Base-by-base conservation (phyloP, 768 basidiomycete genomes). In the Collybia nuda region DNA sequence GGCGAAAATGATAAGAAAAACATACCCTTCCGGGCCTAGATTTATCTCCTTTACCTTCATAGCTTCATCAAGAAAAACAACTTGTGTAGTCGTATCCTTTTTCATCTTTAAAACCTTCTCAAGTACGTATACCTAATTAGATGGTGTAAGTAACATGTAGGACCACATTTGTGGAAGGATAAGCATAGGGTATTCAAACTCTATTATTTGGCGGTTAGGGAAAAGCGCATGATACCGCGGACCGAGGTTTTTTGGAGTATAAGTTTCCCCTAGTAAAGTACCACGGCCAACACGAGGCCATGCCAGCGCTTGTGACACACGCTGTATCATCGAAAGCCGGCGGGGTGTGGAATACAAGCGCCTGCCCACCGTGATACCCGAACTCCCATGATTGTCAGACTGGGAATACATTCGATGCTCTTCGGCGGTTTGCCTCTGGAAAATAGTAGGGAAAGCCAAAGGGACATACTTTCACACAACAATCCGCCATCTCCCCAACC, bases 51-150 rank as follows among this genome's bases (percentile, higher is more conserved):
- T 51, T 41, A 92, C 93, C 74, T 93, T 90, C 88, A 98, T 89
- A 0, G 89, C 92, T 64, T 95, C 94, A 46, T 97, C 95, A 22
- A 98, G 69, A 68, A 98, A 98, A 2, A 88, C 71, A 0, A 78
- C 70, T 51, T 91, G 87, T 0, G 90, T 85, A 28, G 79, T 71
- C 0, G 86, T 74, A 62, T 98, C 95, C 65, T 82, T 88, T 74
- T 98, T 98, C 61, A 96, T 67, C 60, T 81, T 84, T 29, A 98
- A 73, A 2, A 98, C 96, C 62, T 93, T 97, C 69, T 98, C 96
- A 5, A 99, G 80, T 0, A 88, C 89, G 66, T 98, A 96, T 5
- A 98, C 92, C 93, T 94, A 56, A 44, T 5, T 11, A 51, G 2
- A 5, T 24, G 23, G 23, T 39, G 18, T 26, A 17, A 47, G 21